These are phyloP conservation scores for Chlorociboria aeruginascens DNA, from an alignment of 495 filamentous ascomycete genomes.

Conservation along the genomic window DNA sequence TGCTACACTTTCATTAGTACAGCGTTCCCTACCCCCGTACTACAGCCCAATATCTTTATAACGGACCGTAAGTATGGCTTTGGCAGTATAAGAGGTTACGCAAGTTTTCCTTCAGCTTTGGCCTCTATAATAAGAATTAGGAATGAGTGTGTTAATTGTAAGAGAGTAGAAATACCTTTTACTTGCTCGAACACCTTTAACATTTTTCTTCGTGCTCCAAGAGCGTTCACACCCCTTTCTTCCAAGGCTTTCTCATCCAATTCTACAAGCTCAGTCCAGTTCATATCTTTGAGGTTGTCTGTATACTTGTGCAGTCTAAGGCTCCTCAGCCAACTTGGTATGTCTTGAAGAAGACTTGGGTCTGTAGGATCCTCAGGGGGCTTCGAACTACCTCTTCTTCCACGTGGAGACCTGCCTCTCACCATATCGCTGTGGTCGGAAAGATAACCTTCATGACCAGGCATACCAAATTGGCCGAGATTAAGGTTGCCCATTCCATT, in stretches of 20 bases:
- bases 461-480: conserved; percentile 61
- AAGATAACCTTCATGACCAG: conserved; percentile 71
- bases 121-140: conserved; percentile 31
- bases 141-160: neutral
- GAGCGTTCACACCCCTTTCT: conserved; percentile 85
- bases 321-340: conserved; percentile 90
- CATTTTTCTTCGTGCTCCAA: conserved; percentile 95
- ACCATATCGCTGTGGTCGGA: conserved; percentile 87
- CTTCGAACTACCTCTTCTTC: conserved; percentile 88
- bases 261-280: conserved; percentile 89
- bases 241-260: conserved; percentile 90
- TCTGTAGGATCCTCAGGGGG: conserved; percentile 97
- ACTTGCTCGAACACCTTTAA: conserved; percentile 98
- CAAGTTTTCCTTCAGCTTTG: conserved; percentile 52
- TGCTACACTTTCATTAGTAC: too few relatives aligned
- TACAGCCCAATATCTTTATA: too few relatives aligned
- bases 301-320: conserved; percentile 97
- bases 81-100: conserved; percentile 2
- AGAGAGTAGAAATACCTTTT: conserved; percentile 37
- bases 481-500: conserved; percentile 60
- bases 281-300: conserved; percentile 91
- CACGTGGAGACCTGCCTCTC: conserved; percentile 84
- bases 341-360: conserved; percentile 80
- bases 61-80: neutral
- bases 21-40: too few relatives aligned